phyloP scores from a whole-genome alignment of 2,329 filamentous ascomycete species.

The Ophiognomonia clavigignenti-juglandacearum region DNA sequence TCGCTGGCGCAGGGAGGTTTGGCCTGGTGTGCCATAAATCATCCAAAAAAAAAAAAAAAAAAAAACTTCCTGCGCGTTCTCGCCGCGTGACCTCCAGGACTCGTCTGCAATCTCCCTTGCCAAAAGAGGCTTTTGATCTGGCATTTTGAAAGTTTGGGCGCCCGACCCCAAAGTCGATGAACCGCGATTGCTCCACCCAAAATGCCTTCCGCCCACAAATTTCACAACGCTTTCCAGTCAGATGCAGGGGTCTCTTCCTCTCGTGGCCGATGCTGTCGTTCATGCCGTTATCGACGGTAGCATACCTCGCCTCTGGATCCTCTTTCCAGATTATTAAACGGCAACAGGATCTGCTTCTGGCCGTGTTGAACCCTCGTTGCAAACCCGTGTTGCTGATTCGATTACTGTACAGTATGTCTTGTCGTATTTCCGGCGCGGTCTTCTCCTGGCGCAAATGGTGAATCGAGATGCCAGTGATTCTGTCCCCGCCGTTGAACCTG shows the following conservation, averaged over 20 bases:
- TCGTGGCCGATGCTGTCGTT: not conserved
- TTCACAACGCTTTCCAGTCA: constrained; percentile 6
- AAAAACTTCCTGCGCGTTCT: too few species aligned
- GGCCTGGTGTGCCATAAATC: too few species aligned
- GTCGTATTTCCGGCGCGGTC: not conserved
- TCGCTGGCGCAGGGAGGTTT: too few species aligned
- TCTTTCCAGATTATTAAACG: not conserved
- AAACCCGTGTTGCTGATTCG: not conserved
- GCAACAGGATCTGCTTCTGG: not conserved
- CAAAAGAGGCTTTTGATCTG: too few species aligned
- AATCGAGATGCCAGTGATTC: not conserved
- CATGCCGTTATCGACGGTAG: not conserved
- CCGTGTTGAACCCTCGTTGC: not conserved
- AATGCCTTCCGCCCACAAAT: not conserved
- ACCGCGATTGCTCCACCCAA: not conserved
- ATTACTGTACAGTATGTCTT: not conserved
- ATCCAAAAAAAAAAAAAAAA: too few species aligned
- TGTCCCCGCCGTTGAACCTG: constrained; percentile 7
- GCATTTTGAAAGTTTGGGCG: too few species aligned
- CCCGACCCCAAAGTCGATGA: too few species aligned
- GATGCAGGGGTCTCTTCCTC: not conserved
- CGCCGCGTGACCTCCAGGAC: too few species aligned
- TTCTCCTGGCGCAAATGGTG: not conserved
- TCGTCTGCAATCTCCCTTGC: too few species aligned
- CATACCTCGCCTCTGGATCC: not conserved